Conservation (phyloP, 2,329 filamentous ascomycete species). For the Colletotrichum cordylinicola region DNA sequence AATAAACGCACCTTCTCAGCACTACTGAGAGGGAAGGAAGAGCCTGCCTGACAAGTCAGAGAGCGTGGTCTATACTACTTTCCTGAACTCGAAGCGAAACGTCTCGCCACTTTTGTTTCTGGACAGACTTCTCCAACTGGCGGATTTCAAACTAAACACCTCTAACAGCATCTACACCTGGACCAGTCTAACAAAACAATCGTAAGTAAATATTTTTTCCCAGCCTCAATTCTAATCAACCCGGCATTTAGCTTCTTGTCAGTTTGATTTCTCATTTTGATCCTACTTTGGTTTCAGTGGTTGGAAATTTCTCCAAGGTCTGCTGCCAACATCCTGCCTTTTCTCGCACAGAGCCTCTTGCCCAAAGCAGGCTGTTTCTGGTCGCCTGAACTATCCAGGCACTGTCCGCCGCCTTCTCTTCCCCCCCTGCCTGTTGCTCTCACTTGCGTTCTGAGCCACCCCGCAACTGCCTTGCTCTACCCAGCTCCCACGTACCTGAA, state of each 20-base stretch:
- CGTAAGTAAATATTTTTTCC: background rate
- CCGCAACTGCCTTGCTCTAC: background rate
- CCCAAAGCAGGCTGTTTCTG: background rate
- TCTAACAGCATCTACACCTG: background rate
- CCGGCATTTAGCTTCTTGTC: rapidly evolving
- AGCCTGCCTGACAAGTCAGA: background rate
- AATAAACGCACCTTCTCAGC: background rate
- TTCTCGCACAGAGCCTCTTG: background rate
- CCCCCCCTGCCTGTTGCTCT: background rate
- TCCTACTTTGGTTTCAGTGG: background rate
- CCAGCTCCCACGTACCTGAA: background rate
- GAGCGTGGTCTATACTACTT: background rate
- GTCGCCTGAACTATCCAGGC: background rate
- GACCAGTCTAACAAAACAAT: background rate
- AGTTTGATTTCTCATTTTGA: background rate
- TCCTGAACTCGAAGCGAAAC: background rate
- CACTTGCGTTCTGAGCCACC: background rate
- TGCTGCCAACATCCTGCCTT: background rate
- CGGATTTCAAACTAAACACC: background rate
- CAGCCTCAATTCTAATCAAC: rapidly evolving
- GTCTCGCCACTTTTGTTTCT: background rate
- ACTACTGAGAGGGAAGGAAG: background rate
- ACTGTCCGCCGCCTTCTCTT: background rate
- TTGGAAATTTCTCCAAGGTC: background rate
- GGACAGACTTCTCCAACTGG: background rate